Evolutionary conservation across 2,329 filamentous ascomycete species (phyloP).

Genomic region (Nemania sp.): DNA sequence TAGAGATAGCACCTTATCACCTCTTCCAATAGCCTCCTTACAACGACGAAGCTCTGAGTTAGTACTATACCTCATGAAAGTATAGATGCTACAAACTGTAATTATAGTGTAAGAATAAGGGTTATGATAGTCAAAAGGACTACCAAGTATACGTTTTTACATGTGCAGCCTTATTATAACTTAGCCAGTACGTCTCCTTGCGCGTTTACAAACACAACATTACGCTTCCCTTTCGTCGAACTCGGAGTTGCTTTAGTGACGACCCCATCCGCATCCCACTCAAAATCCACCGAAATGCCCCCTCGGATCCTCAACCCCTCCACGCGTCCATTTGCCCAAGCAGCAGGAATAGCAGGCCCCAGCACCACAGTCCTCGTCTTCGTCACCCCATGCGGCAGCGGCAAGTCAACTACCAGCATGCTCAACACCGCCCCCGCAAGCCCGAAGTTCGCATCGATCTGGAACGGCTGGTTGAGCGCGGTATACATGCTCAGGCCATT

Average conservation of each 20-base stretch:
- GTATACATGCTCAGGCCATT: slow-evolving; percentile 66
- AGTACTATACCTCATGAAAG: too few relatives aligned
- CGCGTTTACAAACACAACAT: slow-evolving; percentile 26
- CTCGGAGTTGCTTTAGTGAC: slow-evolving; percentile 27
- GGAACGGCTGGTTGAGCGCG: slow-evolving; percentile 61
- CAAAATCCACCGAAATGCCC: slow-evolving; percentile 58
- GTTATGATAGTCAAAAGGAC: too few relatives aligned
- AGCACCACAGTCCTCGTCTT: slow-evolving; percentile 55
- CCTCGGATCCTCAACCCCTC: slow-evolving; percentile 59
- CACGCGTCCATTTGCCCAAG: slow-evolving; percentile 60
- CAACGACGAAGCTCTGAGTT: too few relatives aligned
- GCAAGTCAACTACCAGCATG: slow-evolving; percentile 65
- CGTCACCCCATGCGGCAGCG: slow-evolving; percentile 42
- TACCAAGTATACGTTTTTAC: too few relatives aligned
- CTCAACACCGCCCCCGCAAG: slow-evolving; percentile 61
- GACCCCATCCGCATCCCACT: slow-evolving; percentile 53
- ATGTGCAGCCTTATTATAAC: too few relatives aligned
- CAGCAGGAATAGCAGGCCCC: slow-evolving; percentile 60
- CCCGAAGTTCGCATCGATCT: slow-evolving; percentile 71
- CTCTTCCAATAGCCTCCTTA: too few relatives aligned
- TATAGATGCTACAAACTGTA: too few relatives aligned
- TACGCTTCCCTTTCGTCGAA: background rate
- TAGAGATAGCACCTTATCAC: too few relatives aligned
- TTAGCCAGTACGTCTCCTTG: slow-evolving; percentile 21
- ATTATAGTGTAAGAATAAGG: too few relatives aligned